Evolutionary conservation across 331 rosid species (phyloP).

Genomic region (Cucumis variabilis): DNA sequence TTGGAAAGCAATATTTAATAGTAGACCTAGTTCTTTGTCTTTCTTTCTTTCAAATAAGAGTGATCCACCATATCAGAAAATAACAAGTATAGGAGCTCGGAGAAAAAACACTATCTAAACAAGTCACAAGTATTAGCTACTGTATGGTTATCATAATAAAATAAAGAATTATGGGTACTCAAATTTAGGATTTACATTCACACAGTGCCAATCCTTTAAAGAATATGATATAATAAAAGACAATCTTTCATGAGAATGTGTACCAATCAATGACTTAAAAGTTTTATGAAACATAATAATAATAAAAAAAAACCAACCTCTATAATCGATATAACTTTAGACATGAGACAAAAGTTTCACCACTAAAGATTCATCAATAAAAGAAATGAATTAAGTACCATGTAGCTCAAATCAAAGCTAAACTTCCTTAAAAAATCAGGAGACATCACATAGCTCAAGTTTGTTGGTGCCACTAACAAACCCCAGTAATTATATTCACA

Average conservation of each 20-base stretch:
- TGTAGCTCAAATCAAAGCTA: background rate
- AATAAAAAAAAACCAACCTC: too few relatives aligned
- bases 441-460: background rate
- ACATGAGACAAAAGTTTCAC: too few relatives aligned
- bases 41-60: slow-evolving; percentile 20
- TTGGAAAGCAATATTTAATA: background rate
- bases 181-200: too few relatives aligned
- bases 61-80: slow-evolving; percentile 7
- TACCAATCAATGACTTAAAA: too few relatives aligned
- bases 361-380: too few relatives aligned
- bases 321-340: too few relatives aligned
- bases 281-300: too few relatives aligned
- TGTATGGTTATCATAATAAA: background rate
- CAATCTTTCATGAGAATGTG: too few relatives aligned
- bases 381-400: too few relatives aligned
- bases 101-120: background rate
- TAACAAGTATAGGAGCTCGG: background rate
- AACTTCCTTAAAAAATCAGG: background rate
- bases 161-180: background rate
- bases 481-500: background rate
- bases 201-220: background rate
- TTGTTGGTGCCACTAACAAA: background rate
- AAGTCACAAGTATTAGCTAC: background rate
- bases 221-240: background rate
- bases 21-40: background rate